These are phyloP conservation scores for Malus hybrid DNA, from an alignment of 331 rosid genomes.

Conservation along the genomic window DNA sequence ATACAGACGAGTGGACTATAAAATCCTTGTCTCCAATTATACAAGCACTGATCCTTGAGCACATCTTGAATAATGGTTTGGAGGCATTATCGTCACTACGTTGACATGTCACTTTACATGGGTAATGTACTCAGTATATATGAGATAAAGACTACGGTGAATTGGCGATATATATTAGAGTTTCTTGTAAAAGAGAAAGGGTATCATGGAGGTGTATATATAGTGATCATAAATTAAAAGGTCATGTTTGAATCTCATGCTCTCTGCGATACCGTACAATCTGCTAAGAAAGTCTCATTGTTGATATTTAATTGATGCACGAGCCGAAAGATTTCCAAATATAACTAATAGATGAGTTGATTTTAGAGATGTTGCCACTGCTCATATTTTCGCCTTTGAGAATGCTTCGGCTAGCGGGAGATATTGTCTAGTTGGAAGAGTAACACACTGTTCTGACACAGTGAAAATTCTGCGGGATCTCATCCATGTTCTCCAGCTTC, in stretches of 20 bases:
- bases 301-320: not conserved
- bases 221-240: not conserved
- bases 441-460: conserved; percentile 1
- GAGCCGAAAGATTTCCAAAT: conserved; percentile 1
- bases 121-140: too few relatives aligned
- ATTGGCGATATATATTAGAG: too few relatives aligned
- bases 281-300: not conserved
- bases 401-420: conserved; percentile 25
- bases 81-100: too few relatives aligned
- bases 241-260: not conserved
- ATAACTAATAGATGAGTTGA: conserved; percentile 11
- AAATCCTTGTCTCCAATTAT: too few relatives aligned
- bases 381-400: conserved; percentile 27
- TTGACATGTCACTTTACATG: too few relatives aligned
- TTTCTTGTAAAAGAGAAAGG: too few relatives aligned
- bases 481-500: conserved; percentile 10
- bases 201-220: too few relatives aligned
- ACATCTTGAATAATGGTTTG: too few relatives aligned
- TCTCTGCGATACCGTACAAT: not conserved
- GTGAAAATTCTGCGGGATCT: conserved; percentile 1
- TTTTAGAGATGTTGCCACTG: conserved; percentile 28
- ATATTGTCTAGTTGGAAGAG: conserved; percentile 20
- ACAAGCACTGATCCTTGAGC: too few relatives aligned
- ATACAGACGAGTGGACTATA: too few relatives aligned
- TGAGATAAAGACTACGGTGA: too few relatives aligned